phyloP scores from a whole-genome alignment of 129 eudicot genomes.

The Escallonia rubra region DNA sequence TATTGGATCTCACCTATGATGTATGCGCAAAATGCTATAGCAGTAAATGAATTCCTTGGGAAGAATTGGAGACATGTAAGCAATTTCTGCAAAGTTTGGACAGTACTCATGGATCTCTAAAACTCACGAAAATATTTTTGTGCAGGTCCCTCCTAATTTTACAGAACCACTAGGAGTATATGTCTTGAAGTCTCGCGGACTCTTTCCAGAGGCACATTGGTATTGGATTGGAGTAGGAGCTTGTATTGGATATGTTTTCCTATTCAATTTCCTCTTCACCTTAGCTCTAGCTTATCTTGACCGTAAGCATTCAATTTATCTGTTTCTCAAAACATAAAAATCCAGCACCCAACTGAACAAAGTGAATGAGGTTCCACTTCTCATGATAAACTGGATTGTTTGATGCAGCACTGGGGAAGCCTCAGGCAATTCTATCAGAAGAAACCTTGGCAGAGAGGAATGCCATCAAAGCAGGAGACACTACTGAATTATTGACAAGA shows the following conservation, averaged over 20 bases:
- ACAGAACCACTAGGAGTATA: constrained; percentile 58
- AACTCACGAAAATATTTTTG: constrained; percentile 9
- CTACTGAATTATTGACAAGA: constrained; percentile 37
- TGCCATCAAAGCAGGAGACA: constrained; percentile 32
- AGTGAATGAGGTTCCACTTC: neutral
- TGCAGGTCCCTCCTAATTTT: constrained; percentile 46
- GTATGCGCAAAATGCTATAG: constrained; percentile 88
- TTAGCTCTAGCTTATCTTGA: constrained; percentile 67
- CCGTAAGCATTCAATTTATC: constrained; percentile 45
- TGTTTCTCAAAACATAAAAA: neutral
- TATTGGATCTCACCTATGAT: constrained; percentile 91
- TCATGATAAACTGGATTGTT: neutral
- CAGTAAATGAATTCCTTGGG: constrained; percentile 85
- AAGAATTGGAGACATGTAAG: constrained; percentile 86
- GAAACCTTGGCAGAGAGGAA: constrained; percentile 62
- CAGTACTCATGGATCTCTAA: constrained; percentile 7
- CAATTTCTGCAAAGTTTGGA: neutral
- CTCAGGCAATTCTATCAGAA: constrained; percentile 73
- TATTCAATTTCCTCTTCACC: constrained; percentile 57
- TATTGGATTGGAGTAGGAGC: constrained; percentile 87
- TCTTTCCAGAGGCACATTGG: constrained; percentile 70
- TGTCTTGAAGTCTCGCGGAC: constrained; percentile 59
- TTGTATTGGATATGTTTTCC: constrained; percentile 49
- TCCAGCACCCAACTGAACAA: constrained; percentile 6
- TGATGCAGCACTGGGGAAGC: constrained; percentile 67